These are phyloP conservation scores for Erysimum pusillum DNA, from an alignment of 441 rosid species.

Conservation along the genomic window DNA sequence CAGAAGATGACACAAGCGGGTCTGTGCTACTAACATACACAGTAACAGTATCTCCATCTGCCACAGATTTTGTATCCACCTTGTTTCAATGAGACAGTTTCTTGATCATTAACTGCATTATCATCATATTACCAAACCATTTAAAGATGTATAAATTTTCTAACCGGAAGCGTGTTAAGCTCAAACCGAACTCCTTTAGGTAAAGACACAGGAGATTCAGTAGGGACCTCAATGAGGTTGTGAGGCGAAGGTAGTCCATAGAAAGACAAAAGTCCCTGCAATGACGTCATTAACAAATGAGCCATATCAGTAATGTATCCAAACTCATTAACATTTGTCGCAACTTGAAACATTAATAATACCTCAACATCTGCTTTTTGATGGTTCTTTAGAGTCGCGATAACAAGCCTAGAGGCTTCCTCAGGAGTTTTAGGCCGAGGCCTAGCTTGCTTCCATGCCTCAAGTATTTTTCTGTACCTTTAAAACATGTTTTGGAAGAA, in stretches of 20 bases:
- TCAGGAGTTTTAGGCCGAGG: constrained; percentile 77
- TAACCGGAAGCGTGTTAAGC: constrained; percentile 74
- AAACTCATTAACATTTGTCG: constrained; percentile 3
- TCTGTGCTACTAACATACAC: constrained; percentile 72
- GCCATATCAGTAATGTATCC: neutral
- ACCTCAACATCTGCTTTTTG: constrained; percentile 80
- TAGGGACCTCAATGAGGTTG: constrained; percentile 48
- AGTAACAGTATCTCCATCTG: constrained; percentile 85
- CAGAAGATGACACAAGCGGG: constrained; percentile 66
- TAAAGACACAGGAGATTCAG: constrained; percentile 53
- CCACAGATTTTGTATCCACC: constrained; percentile 79
- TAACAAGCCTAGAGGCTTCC: constrained; percentile 74
- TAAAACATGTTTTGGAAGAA: constrained; percentile 41
- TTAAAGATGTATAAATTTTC: neutral
- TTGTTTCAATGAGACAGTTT: constrained; percentile 44
- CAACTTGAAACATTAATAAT: constrained; percentile 45
- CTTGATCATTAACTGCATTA: constrained; percentile 31
- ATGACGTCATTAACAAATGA: constrained; percentile 11
- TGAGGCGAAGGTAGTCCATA: constrained; percentile 83
- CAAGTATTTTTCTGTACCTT: constrained; percentile 84
- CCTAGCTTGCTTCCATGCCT: constrained; percentile 80
- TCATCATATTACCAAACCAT: neutral
- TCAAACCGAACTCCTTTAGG: constrained; percentile 70
- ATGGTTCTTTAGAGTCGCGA: constrained; percentile 67
- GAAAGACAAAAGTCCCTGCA: constrained; percentile 78